Base-by-base conservation (phyloP, 2,329 filamentous ascomycete species). In the Trichoderma atrobrunneum region DNA sequence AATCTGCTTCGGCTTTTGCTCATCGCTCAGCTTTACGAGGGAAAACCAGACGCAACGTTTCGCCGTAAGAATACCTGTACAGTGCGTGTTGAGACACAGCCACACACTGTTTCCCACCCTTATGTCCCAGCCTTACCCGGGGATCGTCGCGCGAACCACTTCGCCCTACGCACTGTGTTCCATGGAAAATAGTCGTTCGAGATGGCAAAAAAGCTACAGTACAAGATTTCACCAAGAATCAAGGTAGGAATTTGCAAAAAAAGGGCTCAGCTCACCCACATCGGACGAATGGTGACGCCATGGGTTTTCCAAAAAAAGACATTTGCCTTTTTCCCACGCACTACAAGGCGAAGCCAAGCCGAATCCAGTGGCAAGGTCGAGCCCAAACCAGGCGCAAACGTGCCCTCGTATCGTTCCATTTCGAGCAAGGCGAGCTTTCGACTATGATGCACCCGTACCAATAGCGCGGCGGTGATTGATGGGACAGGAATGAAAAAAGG, bases 251-350 rank as follows among this genome's bases (percentile, higher is more conserved):
- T 21, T 57, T 14, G 24, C 36, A 21, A 7, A 57, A 48, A 48
- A 26, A 67, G 24, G n/a, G 32, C 64, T 57, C 64, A 67, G 10
- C 56, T 16, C 60, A 28, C 28, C 21, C 60, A 43, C 61, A n/a
- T 12, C 61, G 26, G 26, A 48, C 26, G 14, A 43, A 63, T 10
- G 2, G 67, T 70, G 67, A 70, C 67, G 67, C 60, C 59, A 70
- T 70, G 30, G 30, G 21, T 11, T 36, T 63, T 54, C 60, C 59
- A 69, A 69, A 69, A 69, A 69, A 69, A 69, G 66, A 70, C 30
- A 21, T 70, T 66, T 59, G 34, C 43, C 14, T 39, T 24, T 18
- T 26, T 36, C 36, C 59, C 59, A 34, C 26, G n/a, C 28, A 59
- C 30, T 60, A 32, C 12, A n/a, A 34, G 30, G 32, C 32, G 57